phyloP scores from a whole-genome alignment of 2,329 filamentous ascomycete genomes.

The Phoma herbarum region DNA sequence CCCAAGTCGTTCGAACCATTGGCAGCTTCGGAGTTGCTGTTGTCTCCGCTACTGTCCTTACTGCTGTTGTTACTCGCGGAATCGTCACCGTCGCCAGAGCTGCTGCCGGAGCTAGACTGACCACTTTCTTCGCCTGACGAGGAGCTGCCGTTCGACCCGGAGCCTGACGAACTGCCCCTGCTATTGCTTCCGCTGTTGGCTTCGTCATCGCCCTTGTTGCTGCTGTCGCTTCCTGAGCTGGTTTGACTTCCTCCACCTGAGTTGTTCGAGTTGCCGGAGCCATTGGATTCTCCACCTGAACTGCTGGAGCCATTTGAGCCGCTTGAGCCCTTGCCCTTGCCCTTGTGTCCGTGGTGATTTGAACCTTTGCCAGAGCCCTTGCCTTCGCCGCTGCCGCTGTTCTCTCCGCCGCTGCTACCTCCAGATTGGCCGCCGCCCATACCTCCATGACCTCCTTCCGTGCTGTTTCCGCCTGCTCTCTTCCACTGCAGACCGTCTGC shows the following conservation, averaged over 20 bases:
- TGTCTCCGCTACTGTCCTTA: not conserved
- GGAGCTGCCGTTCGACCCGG: not conserved
- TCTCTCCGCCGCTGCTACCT: not conserved
- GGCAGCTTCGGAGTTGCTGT: not conserved
- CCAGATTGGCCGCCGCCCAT: not conserved
- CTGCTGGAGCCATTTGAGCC: not conserved
- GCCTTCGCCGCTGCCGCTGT: not conserved
- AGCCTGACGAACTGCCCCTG: not conserved
- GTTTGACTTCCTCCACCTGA: not conserved
- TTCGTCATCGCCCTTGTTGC: not conserved
- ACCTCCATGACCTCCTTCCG: not conserved
- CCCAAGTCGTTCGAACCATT: not conserved
- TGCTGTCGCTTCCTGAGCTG: not conserved
- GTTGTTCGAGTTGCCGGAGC: not conserved
- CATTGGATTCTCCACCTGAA: not conserved
- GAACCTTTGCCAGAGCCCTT: not conserved
- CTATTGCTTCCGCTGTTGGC: not conserved
- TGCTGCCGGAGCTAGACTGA: slow-evolving; percentile 1
- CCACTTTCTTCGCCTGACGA: not conserved
- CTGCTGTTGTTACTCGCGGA: not conserved
- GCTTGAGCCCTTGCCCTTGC: not conserved
- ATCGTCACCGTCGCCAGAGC: not conserved
- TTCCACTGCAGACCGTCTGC: slow-evolving; percentile 6
- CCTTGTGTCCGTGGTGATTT: not conserved
- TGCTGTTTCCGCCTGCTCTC: slow-evolving; percentile 2